Base-by-base conservation (phyloP, 2,329 filamentous ascomycete species). In the Colletotrichum lindemuthianum region DNA sequence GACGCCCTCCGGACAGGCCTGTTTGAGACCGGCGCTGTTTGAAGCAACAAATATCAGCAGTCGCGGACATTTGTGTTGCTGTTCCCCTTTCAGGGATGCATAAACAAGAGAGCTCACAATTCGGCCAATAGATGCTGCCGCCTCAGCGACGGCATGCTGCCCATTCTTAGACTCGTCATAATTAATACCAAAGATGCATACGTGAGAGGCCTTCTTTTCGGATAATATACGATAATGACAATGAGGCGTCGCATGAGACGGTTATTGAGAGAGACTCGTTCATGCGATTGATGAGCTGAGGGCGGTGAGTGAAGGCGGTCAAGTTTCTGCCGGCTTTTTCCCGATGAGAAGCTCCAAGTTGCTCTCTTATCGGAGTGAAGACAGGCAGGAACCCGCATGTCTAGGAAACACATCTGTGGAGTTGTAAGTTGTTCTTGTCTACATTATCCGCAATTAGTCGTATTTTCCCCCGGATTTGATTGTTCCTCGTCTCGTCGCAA, bases 1-100 rank as follows among this genome's bases (percentile, higher is more conserved):
- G 67, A 97, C 85, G 57, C 96, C 95, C 60, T 92, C 88, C 2
- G 94, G 94, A 75, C 91, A 93, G 64, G 90, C 89, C 79, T 92
- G 87, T 76, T 91, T 93, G 71, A 97, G 84, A 66, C 91, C 91
- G 66, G 91, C 86, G 78, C 93, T 97, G 77, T 33, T 10, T 36
- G n/a, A 56, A 47, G 57, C 41, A 11, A n/a, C 13, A 15, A 24
- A 49, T 69, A 67, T 65, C 48, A 65, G 63, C 47, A 41, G 24
- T 45, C 16, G 10, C 8, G 24, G 37, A 40, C 13, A 40, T 40
- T 44, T 56, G 41, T 15, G 45, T 24, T 24, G 24, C 7, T 43
- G 36, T 72, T 68, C 78, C 72, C 55, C 57, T 54, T 36, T 48
- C 60, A 44, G 49, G 41, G 33, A 41, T 47, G 37, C 16, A 39